These are phyloP conservation scores for Cordia subcordata DNA, from an alignment of 257 asterid species.

Conservation along the genomic window DNA sequence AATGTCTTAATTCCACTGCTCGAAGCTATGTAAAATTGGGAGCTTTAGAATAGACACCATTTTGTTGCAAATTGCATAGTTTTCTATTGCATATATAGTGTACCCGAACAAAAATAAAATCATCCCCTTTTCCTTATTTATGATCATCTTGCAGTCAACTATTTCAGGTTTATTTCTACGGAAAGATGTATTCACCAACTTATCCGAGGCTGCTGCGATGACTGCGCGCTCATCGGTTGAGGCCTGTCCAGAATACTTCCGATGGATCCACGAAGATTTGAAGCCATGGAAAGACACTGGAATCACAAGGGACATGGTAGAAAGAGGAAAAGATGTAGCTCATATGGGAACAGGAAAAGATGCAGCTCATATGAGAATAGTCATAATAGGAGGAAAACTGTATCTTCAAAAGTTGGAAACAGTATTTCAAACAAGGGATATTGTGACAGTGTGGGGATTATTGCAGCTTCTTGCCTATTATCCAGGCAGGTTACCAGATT, in stretches of 20 bases:
- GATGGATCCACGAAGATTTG: conserved; percentile 87
- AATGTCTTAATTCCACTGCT: too few relatives aligned
- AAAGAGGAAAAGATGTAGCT: conserved; percentile 47
- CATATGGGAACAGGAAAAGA: conserved; percentile 40
- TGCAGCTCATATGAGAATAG: conserved; percentile 49
- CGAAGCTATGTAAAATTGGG: too few relatives aligned
- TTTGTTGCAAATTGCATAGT: too few relatives aligned
- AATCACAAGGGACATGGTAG: too few relatives aligned
- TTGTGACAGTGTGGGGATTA: conserved; percentile 73
- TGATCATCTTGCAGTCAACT: conserved; percentile 32
- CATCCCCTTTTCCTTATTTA: neutral
- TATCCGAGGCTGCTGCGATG: conserved; percentile 26
- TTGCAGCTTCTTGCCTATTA: conserved; percentile 78
- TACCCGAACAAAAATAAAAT: too few relatives aligned
- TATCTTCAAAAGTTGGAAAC: conserved; percentile 46
- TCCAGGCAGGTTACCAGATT: conserved; percentile 60
- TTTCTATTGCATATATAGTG: too few relatives aligned
- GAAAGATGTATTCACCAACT: conserved; percentile 16
- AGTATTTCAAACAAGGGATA: conserved; percentile 74
- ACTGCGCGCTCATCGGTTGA: conserved; percentile 9
- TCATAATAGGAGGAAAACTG: conserved; percentile 47
- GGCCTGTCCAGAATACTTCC: conserved; percentile 69
- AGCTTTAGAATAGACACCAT: too few relatives aligned
- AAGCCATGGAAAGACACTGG: conserved; percentile 66
- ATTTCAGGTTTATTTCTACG: conserved; percentile 28